Percentiles rank a stretch among this genome's conserved stretches.
These are phyloP conservation scores for Solanum neorickii DNA, from an alignment of 257 asterid genomes.

Conservation along the genomic window DNA sequence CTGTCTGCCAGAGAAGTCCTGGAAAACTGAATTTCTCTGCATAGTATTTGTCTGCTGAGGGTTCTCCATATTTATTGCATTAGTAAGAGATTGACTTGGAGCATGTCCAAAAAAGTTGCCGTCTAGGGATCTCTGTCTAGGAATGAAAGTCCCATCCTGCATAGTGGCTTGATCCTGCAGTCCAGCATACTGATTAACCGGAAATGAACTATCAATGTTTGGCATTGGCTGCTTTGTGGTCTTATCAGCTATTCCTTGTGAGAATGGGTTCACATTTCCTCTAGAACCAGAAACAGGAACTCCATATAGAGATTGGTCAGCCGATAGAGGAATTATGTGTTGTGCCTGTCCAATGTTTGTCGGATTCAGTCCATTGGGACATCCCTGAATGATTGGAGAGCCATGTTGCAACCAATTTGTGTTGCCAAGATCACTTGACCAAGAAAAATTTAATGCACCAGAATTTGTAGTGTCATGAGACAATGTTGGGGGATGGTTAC, in stretches of 20 bases:
- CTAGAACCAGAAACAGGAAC: constrained; percentile 11
- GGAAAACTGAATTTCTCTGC: constrained; percentile 20
- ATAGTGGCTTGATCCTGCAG: constrained; percentile 22
- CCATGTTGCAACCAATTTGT: constrained; percentile 50
- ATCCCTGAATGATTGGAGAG: constrained; percentile 45
- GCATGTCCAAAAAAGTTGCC: constrained; percentile 18
- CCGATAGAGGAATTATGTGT: background rate
- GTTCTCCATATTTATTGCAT: constrained; percentile 20
- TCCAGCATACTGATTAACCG: constrained; percentile 26
- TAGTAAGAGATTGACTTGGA: constrained; percentile 20
- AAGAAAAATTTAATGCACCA: constrained; percentile 31
- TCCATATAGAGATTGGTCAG: constrained; percentile 14
- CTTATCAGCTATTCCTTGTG: constrained; percentile 2
- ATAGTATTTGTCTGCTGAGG: constrained; percentile 30
- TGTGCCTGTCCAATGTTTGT: constrained; percentile 6
- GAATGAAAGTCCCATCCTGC: constrained; percentile 26
- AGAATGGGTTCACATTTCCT: constrained; percentile 6
- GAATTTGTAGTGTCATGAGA: constrained; percentile 36
- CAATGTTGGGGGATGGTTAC: constrained; percentile 34
- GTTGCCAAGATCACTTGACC: constrained; percentile 41
- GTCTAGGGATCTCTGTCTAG: constrained; percentile 31
- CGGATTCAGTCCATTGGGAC: constrained; percentile 34
- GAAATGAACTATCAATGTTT: constrained; percentile 24
- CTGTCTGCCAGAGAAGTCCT: constrained; percentile 22
- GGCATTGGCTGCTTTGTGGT: background rate